phyloP scores from a whole-genome alignment of 345 rosid species.

The Isatis tinctoria region DNA sequence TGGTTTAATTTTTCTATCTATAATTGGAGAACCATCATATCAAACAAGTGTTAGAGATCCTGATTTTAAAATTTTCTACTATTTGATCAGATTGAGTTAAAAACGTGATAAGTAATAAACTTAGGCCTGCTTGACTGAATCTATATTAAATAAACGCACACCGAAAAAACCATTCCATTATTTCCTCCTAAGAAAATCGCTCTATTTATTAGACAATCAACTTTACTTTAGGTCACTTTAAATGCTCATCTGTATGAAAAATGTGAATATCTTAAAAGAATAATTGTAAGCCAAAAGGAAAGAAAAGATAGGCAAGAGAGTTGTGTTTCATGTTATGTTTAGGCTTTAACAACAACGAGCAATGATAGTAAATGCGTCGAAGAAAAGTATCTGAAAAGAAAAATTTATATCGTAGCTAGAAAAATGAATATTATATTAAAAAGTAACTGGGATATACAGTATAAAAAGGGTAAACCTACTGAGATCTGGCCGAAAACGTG shows the following conservation, averaged over 20 bases:
- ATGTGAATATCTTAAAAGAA: background rate
- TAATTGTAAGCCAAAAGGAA: background rate
- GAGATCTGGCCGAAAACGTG: constrained; percentile 27
- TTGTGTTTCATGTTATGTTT: constrained; percentile 13
- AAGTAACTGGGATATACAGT: background rate
- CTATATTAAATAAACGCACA: background rate
- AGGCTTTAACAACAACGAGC: background rate
- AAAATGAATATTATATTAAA: background rate
- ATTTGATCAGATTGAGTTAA: background rate
- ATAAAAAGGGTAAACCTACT: background rate
- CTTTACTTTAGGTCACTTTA: background rate
- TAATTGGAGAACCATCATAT: constrained; percentile 3
- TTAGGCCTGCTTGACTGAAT: background rate
- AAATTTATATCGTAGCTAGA: background rate
- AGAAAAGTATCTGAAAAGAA: background rate
- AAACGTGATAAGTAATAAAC: background rate
- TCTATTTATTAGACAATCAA: background rate
- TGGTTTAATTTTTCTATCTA: background rate
- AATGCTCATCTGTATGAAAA: background rate
- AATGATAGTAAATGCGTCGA: background rate
- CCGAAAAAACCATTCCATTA: constrained; percentile 4
- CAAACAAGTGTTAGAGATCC: background rate
- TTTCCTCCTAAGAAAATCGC: background rate
- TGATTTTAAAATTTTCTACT: background rate
- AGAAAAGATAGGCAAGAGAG: background rate